Base-by-base conservation (phyloP, 371 early-diverging fungal species). In the Mucor indicus region DNA sequence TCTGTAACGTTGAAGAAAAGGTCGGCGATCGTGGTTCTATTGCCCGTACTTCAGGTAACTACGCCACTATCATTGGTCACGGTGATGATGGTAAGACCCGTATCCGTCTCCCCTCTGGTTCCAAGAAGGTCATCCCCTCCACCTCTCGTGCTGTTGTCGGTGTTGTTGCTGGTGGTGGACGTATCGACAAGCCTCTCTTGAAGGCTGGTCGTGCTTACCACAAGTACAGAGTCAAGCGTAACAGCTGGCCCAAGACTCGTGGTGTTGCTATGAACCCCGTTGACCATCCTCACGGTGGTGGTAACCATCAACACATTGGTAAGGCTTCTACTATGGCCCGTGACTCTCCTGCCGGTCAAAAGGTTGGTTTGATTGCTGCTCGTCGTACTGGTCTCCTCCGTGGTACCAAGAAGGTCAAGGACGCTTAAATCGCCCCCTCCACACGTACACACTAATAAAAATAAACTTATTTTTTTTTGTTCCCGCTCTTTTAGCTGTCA, bases 201-300 rank as follows among this genome's bases (percentile, higher is more conserved):
- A 99, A 99, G 91, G 99, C 99, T 58, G 98, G 98, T 79, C 93
- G 95, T 81, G 98, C 99, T 55, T 92, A 89, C 89, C 96, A 93
- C 90, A 94, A 95, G 84, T 91, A 88, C 86, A 92, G 91, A 72
- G 97, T 93, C 72, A 98, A 97, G 91, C 90, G 97, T 67, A 97
- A 96, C 93, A 82, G 83, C 67, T 99, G 98, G 96, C 99, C 99
- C 71, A 92, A 89, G 79, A 98, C 98, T 72, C 90, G 97, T 87
- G 97, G 98, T 94, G 98, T 98, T 77, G 98, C 97, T 69, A 98
- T 98, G 98, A 98, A 98, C 85, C 98, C 97, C 56, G 97, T 95
- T 37, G 96, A 96, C 80, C 85, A 84, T 71, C 81, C 80, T 67
- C 80, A 79, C 79, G 82, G 80, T 77, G 72, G 76, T 77, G 71